These are phyloP conservation scores for Debaryomyces nepalensis DNA, from an alignment of 1,139 yeast genomes.

Conservation along the genomic window DNA sequence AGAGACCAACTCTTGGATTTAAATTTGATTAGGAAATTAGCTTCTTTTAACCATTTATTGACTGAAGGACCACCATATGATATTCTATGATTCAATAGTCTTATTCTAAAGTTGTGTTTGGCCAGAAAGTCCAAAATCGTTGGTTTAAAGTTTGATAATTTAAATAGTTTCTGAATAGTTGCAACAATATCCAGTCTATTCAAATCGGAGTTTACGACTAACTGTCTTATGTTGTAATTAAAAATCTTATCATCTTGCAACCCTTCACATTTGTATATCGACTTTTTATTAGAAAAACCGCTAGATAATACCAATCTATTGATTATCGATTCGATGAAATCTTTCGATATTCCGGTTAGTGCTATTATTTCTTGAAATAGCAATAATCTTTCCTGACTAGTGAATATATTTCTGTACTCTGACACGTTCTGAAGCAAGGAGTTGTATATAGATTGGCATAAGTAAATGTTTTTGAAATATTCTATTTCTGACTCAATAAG, in stretches of 20 bases:
- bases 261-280: conserved; percentile 10
- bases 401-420: conserved; percentile 18
- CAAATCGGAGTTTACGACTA: conserved; percentile 17
- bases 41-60: conserved; percentile 21
- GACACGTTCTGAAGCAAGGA: conserved; percentile 17
- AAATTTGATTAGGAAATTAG: conserved; percentile 14
- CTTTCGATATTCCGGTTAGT: conserved; percentile 15
- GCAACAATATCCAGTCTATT: conserved; percentile 24
- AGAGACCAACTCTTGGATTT: conserved; percentile 11
- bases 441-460: conserved; percentile 17
- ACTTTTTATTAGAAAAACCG: conserved; percentile 13
- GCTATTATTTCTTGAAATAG: conserved; percentile 20
- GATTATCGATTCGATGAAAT: conserved; percentile 15
- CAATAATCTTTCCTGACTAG: conserved; percentile 20
- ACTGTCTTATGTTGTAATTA: conserved; percentile 11
- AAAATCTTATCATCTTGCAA: neutral
- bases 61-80: conserved; percentile 10
- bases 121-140: conserved; percentile 13
- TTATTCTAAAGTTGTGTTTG: conserved; percentile 14
- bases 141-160: conserved; percentile 10
- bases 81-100: conserved; percentile 6
- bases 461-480: conserved; percentile 16
- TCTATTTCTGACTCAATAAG: conserved; percentile 22
- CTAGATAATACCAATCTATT: conserved; percentile 13
- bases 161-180: conserved; percentile 12